Conservation (phyloP, 768 basidiomycete genomes). For the Lactifluus rugatus region DNA sequence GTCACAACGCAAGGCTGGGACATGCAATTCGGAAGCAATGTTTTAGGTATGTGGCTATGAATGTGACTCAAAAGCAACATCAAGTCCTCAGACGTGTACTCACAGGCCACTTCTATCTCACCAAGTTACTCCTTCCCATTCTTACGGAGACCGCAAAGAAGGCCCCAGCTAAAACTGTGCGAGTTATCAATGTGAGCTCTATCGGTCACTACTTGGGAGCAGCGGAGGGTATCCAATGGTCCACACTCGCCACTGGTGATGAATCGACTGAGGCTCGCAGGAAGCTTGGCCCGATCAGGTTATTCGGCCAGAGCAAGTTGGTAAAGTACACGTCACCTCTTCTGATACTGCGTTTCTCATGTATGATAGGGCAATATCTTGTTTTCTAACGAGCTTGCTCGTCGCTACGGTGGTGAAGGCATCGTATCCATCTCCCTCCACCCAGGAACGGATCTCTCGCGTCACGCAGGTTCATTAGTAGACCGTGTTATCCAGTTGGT, state of each 20-base stretch:
- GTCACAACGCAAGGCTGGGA: slow-evolving; percentile 28
- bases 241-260: slow-evolving; percentile 1
- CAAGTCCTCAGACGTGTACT: too few species aligned
- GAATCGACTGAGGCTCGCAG: slow-evolving; percentile 1
- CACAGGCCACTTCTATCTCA: slow-evolving; percentile 29
- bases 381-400: slow-evolving; percentile 23
- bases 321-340: neutral
- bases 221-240: slow-evolving; percentile 21
- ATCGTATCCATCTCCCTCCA: slow-evolving; percentile 20
- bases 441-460: slow-evolving; percentile 3
- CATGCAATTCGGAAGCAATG: slow-evolving; percentile 30
- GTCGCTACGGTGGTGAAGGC: slow-evolving; percentile 20
- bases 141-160: slow-evolving; percentile 24
- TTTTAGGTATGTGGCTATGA: slow-evolving; percentile 21
- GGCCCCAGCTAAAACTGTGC: slow-evolving; percentile 23
- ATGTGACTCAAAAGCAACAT: neutral
- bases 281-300: slow-evolving; percentile 4
- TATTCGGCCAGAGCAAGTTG: slow-evolving; percentile 7
- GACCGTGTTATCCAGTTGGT: neutral
- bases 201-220: slow-evolving; percentile 22
- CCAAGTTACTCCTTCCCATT: slow-evolving; percentile 26
- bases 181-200: slow-evolving; percentile 24
- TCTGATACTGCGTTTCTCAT: neutral
- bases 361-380: slow-evolving; percentile 20
- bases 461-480: neutral